A percentile compares a stretch with the other conserved stretches of the same genome.
phyloP scores from a whole-genome alignment of 23 red algal genomes.

The Gracilariopsis chorda region DNA sequence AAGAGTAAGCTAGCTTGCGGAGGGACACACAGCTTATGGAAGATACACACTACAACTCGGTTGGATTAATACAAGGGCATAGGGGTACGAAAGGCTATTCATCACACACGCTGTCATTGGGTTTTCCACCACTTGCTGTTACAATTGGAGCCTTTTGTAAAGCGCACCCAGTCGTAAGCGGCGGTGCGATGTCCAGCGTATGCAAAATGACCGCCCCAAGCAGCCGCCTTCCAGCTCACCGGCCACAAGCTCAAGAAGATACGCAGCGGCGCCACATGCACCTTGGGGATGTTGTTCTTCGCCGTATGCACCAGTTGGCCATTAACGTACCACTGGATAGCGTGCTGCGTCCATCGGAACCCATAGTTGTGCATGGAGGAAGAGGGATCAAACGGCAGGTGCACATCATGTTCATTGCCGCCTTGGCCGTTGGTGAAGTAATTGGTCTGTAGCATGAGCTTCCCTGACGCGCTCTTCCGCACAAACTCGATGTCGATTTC shows the following conservation, averaged over 20 bases:
- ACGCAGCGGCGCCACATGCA: not conserved
- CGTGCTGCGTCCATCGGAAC: conserved; percentile 21
- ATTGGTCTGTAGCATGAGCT: conserved; percentile 32
- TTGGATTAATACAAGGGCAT: no score
- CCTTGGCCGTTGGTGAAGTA: conserved; percentile 43
- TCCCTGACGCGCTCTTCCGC: not conserved
- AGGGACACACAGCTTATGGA: no score
- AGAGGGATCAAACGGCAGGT: conserved; percentile 1
- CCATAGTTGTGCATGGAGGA: conserved; percentile 25
- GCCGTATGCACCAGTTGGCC: conserved; percentile 14
- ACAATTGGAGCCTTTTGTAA: conserved; percentile 37
- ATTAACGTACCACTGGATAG: conserved; percentile 45
- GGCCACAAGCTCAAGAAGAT: conserved; percentile 53
- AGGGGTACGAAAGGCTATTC: no score
- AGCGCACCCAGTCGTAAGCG: not conserved
- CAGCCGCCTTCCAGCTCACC: not conserved
- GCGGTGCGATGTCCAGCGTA: not conserved
- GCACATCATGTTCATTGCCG: conserved; percentile 8
- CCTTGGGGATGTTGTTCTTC: conserved; percentile 22
- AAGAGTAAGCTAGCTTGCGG: no score
- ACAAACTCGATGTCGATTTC: conserved; percentile 56
- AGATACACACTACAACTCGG: no score
- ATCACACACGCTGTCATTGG: no score
- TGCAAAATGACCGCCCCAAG: conserved; percentile 9
- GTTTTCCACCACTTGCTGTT: conserved; percentile 12